These are phyloP conservation scores for Phytophthora europaea DNA, from an alignment of 352 stramenopile species.

Conservation along the genomic window DNA sequence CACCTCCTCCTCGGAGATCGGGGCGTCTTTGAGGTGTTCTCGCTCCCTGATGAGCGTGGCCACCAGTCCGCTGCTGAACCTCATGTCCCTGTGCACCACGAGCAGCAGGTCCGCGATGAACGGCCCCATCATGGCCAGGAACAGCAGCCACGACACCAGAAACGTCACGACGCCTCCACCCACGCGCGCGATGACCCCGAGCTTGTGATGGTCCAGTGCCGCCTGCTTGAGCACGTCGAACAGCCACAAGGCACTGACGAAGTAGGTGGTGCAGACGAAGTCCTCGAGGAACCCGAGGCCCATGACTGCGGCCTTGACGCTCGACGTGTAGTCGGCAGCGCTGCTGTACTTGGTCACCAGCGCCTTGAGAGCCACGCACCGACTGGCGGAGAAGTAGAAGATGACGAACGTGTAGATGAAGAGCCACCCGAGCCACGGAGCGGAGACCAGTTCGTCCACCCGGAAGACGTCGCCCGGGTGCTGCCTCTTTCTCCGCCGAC, in stretches of 20 bases:
- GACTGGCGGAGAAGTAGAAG: conserved; percentile 29
- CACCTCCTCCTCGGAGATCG: conserved; percentile 25
- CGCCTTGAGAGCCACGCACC: conserved; percentile 25
- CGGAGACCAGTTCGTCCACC: neutral
- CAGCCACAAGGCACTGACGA: conserved; percentile 28
- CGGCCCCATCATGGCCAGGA: conserved; percentile 29
- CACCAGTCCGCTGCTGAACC: conserved; percentile 42
- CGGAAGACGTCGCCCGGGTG: conserved; percentile 9
- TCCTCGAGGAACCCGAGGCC: conserved; percentile 33
- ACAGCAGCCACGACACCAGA: conserved; percentile 18
- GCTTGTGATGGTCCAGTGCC: conserved; percentile 1
- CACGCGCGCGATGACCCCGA: neutral
- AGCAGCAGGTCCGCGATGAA: conserved; percentile 38
- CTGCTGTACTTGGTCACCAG: conserved; percentile 33
- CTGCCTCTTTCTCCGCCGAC: conserved; percentile 3
- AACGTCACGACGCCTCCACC: conserved; percentile 17
- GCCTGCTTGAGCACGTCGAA: conserved; percentile 25
- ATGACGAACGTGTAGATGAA: conserved; percentile 33
- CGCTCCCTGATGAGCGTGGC: conserved; percentile 37
- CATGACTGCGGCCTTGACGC: conserved; percentile 27
- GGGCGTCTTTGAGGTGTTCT: conserved; percentile 43
- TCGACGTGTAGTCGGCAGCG: conserved; percentile 6
- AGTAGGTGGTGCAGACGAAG: conserved; percentile 43
- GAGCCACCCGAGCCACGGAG: conserved; percentile 26
- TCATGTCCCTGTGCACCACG: conserved; percentile 30